Percentiles rank a stretch among this genome's conserved stretches.
Conservation (phyloP, 2,329 filamentous ascomycete species). For the Piedraia hortae region DNA sequence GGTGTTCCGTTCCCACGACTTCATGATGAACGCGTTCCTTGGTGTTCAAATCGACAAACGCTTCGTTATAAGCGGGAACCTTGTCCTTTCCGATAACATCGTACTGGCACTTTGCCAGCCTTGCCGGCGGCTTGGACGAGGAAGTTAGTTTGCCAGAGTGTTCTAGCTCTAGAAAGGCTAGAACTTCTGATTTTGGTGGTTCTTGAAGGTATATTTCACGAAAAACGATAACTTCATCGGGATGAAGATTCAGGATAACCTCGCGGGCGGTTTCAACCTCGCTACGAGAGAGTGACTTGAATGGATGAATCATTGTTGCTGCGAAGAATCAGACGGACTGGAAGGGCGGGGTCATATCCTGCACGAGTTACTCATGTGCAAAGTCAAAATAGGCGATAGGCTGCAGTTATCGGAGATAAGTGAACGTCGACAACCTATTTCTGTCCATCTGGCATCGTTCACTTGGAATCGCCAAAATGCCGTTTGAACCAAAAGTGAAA, state of each 20-base stretch:
- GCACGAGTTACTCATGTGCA: too few species aligned
- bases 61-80: constrained; percentile 26
- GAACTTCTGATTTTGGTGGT: constrained; percentile 8
- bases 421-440: neutral
- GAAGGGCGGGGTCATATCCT: too few species aligned
- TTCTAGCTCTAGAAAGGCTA: constrained; percentile 9
- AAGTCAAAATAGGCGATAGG: too few species aligned
- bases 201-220: constrained; percentile 10
- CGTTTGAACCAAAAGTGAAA: constrained; percentile 50
- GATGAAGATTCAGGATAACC: neutral
- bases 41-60: constrained; percentile 14
- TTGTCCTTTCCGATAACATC: constrained; percentile 26
- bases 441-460: neutral
- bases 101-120: constrained; percentile 27
- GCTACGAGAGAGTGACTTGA: neutral
- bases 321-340: too few species aligned
- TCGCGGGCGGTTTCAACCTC: neutral
- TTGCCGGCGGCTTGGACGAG: constrained; percentile 10
- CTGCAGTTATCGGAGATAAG: too few species aligned
- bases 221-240: constrained; percentile 5
- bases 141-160: constrained; percentile 6
- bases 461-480: constrained; percentile 5
- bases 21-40: constrained; percentile 7
- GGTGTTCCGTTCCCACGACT: constrained; percentile 8
- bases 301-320: too few species aligned